These are phyloP conservation scores for Suillus brevipes DNA, from an alignment of 768 basidiomycete species.

Conservation along the genomic window DNA sequence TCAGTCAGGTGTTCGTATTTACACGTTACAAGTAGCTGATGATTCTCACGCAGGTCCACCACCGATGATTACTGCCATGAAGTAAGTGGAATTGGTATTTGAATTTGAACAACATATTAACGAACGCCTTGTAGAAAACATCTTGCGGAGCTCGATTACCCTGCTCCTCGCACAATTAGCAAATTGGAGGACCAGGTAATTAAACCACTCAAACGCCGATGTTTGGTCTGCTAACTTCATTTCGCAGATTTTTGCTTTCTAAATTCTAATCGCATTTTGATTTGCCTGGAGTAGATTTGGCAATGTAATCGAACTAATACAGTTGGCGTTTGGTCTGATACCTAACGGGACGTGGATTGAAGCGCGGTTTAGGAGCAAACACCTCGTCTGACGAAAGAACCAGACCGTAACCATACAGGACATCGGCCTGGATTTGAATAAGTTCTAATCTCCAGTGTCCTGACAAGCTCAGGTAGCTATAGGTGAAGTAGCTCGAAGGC, in stretches of 20 bases:
- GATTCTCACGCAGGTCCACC: constrained; percentile 52
- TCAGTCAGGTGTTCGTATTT: constrained; percentile 37
- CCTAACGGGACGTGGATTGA: not conserved
- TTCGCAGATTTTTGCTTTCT: constrained; percentile 45
- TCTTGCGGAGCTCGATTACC: constrained; percentile 84
- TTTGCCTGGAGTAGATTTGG: not conserved
- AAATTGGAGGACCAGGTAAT: constrained; percentile 87
- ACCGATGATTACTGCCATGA: constrained; percentile 79
- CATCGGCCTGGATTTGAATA: too few relatives aligned
- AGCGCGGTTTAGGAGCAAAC: not conserved
- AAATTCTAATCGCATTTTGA: constrained; percentile 31
- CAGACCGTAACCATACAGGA: not conserved
- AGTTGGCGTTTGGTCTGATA: not conserved
- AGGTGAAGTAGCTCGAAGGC: not conserved
- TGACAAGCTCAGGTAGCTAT: not conserved
- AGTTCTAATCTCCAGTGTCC: not conserved
- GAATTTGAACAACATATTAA: constrained; percentile 6
- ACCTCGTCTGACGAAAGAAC: not conserved
- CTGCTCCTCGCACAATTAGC: constrained; percentile 85
- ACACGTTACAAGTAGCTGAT: constrained; percentile 1
- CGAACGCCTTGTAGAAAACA: constrained; percentile 61
- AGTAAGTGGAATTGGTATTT: constrained; percentile 44
- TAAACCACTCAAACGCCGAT: not conserved
- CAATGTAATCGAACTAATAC: not conserved
- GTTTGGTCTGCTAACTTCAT: constrained; percentile 14